Evolutionary conservation across 1,139 yeast genomes (phyloP).

Genomic region (Yamadazyma friedrichii): DNA sequence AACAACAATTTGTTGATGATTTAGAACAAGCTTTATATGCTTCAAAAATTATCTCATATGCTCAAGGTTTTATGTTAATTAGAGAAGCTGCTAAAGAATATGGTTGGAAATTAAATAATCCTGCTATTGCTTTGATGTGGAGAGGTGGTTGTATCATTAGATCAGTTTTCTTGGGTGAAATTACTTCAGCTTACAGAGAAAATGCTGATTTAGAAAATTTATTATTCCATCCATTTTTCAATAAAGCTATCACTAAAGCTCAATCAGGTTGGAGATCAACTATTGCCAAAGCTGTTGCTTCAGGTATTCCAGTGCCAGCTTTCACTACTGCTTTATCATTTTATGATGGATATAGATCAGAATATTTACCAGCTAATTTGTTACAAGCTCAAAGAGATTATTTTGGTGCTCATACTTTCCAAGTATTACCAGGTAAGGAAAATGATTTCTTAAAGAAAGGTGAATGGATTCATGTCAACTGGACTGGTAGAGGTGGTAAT

Average conservation of each 20-base stretch:
- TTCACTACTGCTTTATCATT: conserved; percentile 94
- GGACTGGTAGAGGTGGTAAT: conserved; percentile 99
- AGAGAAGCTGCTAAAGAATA: conserved; percentile 97
- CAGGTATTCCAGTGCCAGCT: conserved; percentile 97
- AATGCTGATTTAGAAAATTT: conserved; percentile 92
- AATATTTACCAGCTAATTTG: conserved; percentile 92
- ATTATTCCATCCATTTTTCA: conserved; percentile 93
- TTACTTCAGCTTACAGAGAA: conserved; percentile 93
- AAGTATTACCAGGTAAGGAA: conserved; percentile 85
- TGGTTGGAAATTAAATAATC: conserved; percentile 96
- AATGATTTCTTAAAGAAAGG: conserved; percentile 73
- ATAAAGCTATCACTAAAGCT: conserved; percentile 87
- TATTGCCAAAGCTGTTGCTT: conserved; percentile 70
- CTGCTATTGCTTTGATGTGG: conserved; percentile 99
- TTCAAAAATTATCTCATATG: conserved; percentile 96
- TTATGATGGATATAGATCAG: conserved; percentile 99
- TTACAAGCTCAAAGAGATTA: conserved; percentile 99
- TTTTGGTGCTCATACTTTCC: conserved; percentile 99
- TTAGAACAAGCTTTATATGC: conserved; percentile 98
- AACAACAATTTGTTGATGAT: conserved; percentile 81
- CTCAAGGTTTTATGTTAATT: conserved; percentile 99
- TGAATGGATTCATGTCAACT: conserved; percentile 90
- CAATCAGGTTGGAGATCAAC: conserved; percentile 95
- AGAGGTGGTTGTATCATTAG: conserved; percentile 99
- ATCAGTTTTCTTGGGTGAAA: conserved; percentile 96